phyloP scores from a whole-genome alignment of 768 basidiomycete genomes.

The Suillus luteus region DNA sequence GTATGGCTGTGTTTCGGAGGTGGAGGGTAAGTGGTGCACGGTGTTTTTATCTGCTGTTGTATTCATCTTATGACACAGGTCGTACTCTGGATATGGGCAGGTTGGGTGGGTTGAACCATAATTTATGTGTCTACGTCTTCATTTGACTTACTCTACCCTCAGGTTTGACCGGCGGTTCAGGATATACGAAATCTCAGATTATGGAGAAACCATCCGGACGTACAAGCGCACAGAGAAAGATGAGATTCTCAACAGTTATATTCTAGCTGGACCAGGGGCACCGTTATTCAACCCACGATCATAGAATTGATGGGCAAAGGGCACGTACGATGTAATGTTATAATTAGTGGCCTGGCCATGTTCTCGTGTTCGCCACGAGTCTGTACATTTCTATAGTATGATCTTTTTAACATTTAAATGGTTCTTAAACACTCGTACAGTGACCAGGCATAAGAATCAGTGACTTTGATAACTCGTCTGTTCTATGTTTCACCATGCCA shows the following conservation, averaged over 20 bases:
- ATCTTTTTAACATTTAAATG: neutral
- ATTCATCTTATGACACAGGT: slow-evolving; percentile 40
- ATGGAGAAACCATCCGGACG: slow-evolving; percentile 89
- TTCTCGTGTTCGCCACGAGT: slow-evolving; percentile 2
- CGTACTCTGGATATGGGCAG: slow-evolving; percentile 82
- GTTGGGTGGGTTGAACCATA: slow-evolving; percentile 54
- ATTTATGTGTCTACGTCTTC: neutral
- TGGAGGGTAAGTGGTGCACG: slow-evolving; percentile 59
- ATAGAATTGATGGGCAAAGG: slow-evolving; percentile 6
- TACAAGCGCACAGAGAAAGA: slow-evolving; percentile 81
- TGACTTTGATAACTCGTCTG: neutral
- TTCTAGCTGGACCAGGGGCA: slow-evolving; percentile 54
- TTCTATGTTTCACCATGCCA: too few relatives aligned
- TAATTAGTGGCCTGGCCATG: slow-evolving; percentile 3
- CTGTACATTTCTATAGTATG: neutral
- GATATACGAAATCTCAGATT: slow-evolving; percentile 84
- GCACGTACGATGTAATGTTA: neutral
- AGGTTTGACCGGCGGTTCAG: slow-evolving; percentile 92
- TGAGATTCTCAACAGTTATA: slow-evolving; percentile 63
- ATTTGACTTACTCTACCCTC: slow-evolving; percentile 16
- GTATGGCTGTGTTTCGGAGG: slow-evolving; percentile 94
- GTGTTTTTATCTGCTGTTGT: neutral
- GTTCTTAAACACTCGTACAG: neutral
- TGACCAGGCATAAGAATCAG: neutral
- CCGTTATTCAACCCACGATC: slow-evolving; percentile 34